Conservation (phyloP, 2,329 filamentous ascomycete species). For the Aspergillus fijiensis region DNA sequence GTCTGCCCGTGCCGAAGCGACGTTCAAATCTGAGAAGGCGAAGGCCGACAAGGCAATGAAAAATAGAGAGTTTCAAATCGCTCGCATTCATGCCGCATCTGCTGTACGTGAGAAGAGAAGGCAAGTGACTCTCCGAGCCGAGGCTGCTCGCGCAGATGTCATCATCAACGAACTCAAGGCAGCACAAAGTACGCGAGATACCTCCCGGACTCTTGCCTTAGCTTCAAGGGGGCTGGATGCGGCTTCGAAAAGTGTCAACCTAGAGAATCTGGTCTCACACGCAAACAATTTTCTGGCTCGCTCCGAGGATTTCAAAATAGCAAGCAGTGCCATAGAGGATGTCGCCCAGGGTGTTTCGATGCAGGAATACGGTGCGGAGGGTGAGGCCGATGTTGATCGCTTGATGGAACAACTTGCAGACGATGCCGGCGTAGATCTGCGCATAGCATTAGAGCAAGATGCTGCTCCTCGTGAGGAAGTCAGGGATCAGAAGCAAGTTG, state of each 20-base stretch:
- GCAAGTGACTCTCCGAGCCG: conserved; percentile 46
- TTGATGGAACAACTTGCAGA: conserved; percentile 48
- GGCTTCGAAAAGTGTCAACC: conserved; percentile 47
- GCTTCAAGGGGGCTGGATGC: conserved; percentile 47
- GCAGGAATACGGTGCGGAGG: conserved; percentile 48
- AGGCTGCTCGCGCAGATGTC: conserved; percentile 49
- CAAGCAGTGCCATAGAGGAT: conserved; percentile 42
- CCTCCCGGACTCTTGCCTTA: conserved; percentile 45
- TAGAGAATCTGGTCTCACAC: conserved; percentile 44
- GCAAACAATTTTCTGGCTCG: conserved; percentile 45
- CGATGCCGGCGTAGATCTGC: conserved; percentile 45
- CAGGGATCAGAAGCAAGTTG: conserved; percentile 38
- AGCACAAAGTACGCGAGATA: conserved; percentile 49
- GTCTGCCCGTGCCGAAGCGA: conserved; percentile 46
- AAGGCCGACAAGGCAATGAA: conserved; percentile 51
- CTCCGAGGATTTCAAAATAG: conserved; percentile 47
- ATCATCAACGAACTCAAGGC: conserved; percentile 52
- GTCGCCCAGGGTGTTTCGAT: conserved; percentile 43
- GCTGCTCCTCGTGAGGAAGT: conserved; percentile 43
- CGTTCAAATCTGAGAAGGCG: conserved; percentile 48
- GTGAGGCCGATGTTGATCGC: conserved; percentile 42
- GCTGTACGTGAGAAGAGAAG: conserved; percentile 49
- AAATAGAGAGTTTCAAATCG: conserved; percentile 50
- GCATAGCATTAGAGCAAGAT: conserved; percentile 40
- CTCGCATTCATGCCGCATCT: conserved; percentile 49